Conservation (phyloP, 2,329 filamentous ascomycete species). For the Coniochaeta sp. region DNA sequence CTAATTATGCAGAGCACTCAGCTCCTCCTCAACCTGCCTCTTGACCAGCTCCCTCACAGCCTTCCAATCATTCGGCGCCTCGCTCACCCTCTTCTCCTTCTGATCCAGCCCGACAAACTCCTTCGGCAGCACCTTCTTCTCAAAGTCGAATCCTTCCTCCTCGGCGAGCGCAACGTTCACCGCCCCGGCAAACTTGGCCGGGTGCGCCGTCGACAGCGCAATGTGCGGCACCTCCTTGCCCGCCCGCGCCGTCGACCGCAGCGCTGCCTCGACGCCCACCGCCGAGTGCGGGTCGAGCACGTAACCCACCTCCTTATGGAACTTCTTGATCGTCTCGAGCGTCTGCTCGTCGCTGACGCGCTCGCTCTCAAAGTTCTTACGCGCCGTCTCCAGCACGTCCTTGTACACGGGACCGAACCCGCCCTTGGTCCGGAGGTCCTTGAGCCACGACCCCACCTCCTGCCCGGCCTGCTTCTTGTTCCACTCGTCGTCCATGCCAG, state of each 20-base stretch:
- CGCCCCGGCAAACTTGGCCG: conserved; percentile 85
- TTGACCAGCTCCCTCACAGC: conserved; percentile 70
- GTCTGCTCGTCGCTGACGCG: conserved; percentile 61
- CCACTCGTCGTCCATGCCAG: conserved; percentile 57
- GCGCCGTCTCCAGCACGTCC: conserved; percentile 64
- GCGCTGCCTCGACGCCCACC: conserved; percentile 61
- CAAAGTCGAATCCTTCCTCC: conserved; percentile 68
- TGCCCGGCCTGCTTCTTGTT: conserved; percentile 65
- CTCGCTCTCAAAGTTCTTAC: conserved; percentile 75
- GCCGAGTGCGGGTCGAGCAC: conserved; percentile 90
- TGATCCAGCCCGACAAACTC: conserved; percentile 77
- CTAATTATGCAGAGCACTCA: conserved; percentile 19
- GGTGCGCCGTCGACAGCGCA: conserved; percentile 86
- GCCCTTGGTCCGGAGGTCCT: conserved; percentile 70
- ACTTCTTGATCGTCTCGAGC: conserved; percentile 54
- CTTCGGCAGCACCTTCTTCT: conserved; percentile 64
- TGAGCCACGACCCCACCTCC: conserved; percentile 72
- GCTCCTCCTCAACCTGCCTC: conserved; percentile 62
- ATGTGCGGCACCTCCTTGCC: conserved; percentile 59
- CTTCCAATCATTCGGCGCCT: conserved; percentile 65
- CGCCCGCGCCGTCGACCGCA: conserved; percentile 25
- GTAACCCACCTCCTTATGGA: conserved; percentile 51
- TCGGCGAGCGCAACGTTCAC: conserved; percentile 72
- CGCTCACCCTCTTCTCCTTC: conserved; percentile 66
- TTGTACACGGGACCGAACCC: conserved; percentile 73